Base-by-base conservation (phyloP, 495 filamentous ascomycete species). In the Gamarada debralockiae region DNA sequence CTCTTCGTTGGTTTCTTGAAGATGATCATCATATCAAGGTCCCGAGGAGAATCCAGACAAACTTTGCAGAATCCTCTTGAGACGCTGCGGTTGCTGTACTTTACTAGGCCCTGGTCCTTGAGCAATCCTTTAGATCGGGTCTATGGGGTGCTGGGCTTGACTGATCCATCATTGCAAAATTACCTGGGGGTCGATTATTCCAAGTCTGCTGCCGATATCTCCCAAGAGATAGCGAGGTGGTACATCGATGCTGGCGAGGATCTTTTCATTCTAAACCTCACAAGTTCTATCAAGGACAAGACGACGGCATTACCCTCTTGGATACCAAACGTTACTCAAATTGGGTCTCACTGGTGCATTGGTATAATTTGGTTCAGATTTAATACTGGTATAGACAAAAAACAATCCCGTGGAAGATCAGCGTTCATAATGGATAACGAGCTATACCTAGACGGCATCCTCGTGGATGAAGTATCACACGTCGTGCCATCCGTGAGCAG, bases 211-310 rank as follows among this genome's bases (percentile, higher is more conserved):
- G 21, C 20, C 31, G 3, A 51, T 2, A 21, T 51, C 3, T 51
- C 48, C 5, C 10, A 9, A 23, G 14, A 44, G 38, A 17, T 52
- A n/a, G 49, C 49, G 1, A 3, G 17, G 31, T 52, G 49, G 49
- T 52, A 52, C 24, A 9, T 31, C 18, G 3, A 3, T 9, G 15
- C 8, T 33, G 49, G 21, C 13, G 23, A 52, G 20, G 49, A 52
- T 27, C 49, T 52, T 22, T 52, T 52, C 37, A 8, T 52, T 21
- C 23, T 43, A 7, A 42, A 52, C 37, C 24, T 52, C 2, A 39
- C 49, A n/a, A 52, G 49, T 43, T 42, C 38, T 9, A 9, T 6
- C 3, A 27, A 17, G 38, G 9, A 6, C 37, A 12, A 20, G 13
- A 36, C 42, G 22, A 23, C 25, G 3, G 12, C 7, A 18, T 34